Conservation (phyloP, 1,284 basidiomycete species). For the Vanrija humicola region DNA sequence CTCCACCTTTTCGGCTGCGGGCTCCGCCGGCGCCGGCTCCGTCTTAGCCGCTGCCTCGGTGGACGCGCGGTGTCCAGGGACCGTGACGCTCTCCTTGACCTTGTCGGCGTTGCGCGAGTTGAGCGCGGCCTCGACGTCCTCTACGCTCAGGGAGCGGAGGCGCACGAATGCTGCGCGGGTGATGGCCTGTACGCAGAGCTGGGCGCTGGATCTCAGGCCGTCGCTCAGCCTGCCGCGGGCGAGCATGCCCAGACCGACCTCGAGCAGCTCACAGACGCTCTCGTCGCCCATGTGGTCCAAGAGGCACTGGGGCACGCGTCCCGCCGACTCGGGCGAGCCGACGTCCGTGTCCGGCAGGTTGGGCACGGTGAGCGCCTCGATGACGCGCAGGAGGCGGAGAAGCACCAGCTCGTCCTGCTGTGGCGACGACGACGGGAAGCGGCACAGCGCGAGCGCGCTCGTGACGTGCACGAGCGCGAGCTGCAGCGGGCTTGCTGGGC, state of each 20-base stretch:
- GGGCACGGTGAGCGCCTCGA: conserved; percentile 75
- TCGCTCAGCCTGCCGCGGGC: conserved; percentile 91
- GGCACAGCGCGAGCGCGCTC: conserved; percentile 87
- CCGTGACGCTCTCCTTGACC: conserved; percentile 16
- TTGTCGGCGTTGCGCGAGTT: conserved; percentile 14
- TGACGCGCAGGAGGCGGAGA: conserved; percentile 84
- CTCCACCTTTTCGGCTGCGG: neutral
- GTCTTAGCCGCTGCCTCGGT: neutral
- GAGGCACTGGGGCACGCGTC: conserved; percentile 31
- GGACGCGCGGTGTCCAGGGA: conserved; percentile 1
- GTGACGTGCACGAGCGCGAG: conserved; percentile 77
- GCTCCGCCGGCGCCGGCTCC: neutral
- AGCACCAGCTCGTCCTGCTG: conserved; percentile 95
- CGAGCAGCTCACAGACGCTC: conserved; percentile 96
- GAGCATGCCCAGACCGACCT: conserved; percentile 94
- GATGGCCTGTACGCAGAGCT: conserved; percentile 85
- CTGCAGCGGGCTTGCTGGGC: conserved; percentile 39
- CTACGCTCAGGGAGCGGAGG: conserved; percentile 58
- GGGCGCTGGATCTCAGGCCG: conserved; percentile 72
- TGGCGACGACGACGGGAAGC: conserved; percentile 94
- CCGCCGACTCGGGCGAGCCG: conserved; percentile 5
- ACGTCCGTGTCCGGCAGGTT: conserved; percentile 18
- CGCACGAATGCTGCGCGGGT: conserved; percentile 76
- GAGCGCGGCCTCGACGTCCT: conserved; percentile 39
- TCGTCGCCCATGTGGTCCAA: conserved; percentile 71